These are phyloP conservation scores for Sicyos baderoa DNA, from an alignment of 306 rosid genomes.

Conservation along the genomic window DNA sequence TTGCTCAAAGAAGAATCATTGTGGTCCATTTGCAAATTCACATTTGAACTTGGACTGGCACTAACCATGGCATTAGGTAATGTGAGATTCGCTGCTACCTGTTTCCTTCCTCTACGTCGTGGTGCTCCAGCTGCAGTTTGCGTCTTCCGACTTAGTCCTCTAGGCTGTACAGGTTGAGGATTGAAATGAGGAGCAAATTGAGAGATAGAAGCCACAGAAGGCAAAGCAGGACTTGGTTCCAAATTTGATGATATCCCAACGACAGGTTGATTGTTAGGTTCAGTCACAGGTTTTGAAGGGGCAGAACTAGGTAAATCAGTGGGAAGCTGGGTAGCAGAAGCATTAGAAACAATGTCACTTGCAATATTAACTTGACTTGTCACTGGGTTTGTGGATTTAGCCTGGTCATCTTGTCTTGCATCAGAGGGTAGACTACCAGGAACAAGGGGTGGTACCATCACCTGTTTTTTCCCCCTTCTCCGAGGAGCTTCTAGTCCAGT, in stretches of 20 bases:
- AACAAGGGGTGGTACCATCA: conserved; percentile 30
- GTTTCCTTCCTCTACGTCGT: conserved; percentile 82
- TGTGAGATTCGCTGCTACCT: conserved; percentile 27
- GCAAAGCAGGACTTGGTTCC: conserved; percentile 32
- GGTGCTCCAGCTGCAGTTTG: conserved; percentile 53
- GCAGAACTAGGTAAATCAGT: conserved; percentile 34
- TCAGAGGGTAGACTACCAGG: conserved; percentile 42
- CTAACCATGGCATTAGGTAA: conserved; percentile 37
- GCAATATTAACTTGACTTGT: conserved; percentile 36
- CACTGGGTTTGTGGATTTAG: conserved; percentile 32
- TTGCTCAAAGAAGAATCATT: conserved; percentile 32
- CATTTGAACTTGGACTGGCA: conserved; percentile 35
- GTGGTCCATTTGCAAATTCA: conserved; percentile 29
- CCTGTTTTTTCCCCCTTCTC: conserved; percentile 79
- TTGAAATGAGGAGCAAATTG: conserved; percentile 39
- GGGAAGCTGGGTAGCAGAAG: conserved; percentile 30
- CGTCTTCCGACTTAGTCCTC: conserved; percentile 47
- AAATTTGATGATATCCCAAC: conserved; percentile 28
- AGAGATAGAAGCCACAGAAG: conserved; percentile 38
- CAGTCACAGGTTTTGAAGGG: conserved; percentile 29
- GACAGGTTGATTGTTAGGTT: conserved; percentile 17
- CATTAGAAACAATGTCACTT: conserved; percentile 32
- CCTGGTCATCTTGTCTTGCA: conserved; percentile 43
- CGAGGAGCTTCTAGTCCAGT: conserved; percentile 48
- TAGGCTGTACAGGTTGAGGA: conserved; percentile 35